Percentiles rank a stretch among this genome's conserved stretches.
Evolutionary conservation across 768 basidiomycete species (phyloP).

Genomic region (Boletus pseudopeckii): DNA sequence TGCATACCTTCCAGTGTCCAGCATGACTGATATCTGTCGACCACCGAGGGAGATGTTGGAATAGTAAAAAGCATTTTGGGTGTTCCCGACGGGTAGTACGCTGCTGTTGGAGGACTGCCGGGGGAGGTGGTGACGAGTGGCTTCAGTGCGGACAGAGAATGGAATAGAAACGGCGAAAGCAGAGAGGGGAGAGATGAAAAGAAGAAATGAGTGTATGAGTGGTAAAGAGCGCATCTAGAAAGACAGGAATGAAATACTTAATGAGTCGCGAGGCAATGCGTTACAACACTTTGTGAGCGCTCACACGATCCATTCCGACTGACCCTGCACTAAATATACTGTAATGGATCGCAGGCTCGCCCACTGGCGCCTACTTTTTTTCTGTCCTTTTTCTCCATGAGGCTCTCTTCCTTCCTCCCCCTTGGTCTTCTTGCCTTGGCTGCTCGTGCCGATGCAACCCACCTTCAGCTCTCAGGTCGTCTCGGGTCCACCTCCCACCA

Average conservation of each 20-base stretch:
- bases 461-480: constrained; percentile 17
- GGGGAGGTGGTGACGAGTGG: constrained; percentile 1
- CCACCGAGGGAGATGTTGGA: constrained; percentile 69
- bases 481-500: background rate
- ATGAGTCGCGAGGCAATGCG: too few relatives aligned
- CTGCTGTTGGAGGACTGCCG: constrained; percentile 25
- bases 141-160: constrained; percentile 21
- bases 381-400: background rate
- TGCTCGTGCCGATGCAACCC: constrained; percentile 6
- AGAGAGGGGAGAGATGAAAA: constrained; percentile 11
- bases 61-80: constrained; percentile 70
- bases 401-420: constrained; percentile 1
- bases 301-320: too few relatives aligned
- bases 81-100: constrained; percentile 53
- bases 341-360: background rate
- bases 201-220: constrained; percentile 22
- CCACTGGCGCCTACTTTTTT: background rate
- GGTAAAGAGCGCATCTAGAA: constrained; percentile 25
- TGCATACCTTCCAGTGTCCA: constrained; percentile 73
- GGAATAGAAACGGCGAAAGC: constrained; percentile 33
- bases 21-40: constrained; percentile 50
- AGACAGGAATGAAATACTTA: too few relatives aligned
- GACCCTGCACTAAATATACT: background rate
- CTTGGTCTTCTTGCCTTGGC: constrained; percentile 8
- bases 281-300: too few relatives aligned